These are phyloP conservation scores for Plenodomus biglobosus DNA, from an alignment of 2,329 filamentous ascomycete species.

Conservation along the genomic window DNA sequence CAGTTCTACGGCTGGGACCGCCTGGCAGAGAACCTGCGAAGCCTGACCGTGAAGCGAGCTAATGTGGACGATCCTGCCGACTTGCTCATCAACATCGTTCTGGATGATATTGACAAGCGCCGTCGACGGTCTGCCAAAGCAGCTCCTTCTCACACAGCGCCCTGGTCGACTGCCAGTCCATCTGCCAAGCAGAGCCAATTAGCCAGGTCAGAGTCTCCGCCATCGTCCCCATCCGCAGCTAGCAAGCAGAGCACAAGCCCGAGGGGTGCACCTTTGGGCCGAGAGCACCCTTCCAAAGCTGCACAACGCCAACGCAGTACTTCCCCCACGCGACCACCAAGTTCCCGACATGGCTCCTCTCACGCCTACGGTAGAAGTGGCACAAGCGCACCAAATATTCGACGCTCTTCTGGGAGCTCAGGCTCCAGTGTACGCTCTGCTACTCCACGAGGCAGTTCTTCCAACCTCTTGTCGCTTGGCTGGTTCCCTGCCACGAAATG, in stretches of 20 bases:
- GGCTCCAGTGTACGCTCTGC: constrained; percentile 69
- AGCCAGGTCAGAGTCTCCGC: constrained; percentile 66
- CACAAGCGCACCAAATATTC: constrained; percentile 63
- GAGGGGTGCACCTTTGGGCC: constrained; percentile 52
- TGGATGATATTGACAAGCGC: constrained; percentile 95
- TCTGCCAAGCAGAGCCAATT: constrained; percentile 66
- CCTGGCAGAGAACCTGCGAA: constrained; percentile 86
- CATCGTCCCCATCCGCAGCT: constrained; percentile 41
- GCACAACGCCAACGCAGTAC: constrained; percentile 66
- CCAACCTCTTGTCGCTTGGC: constrained; percentile 72
- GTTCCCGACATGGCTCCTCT: constrained; percentile 70
- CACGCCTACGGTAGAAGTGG: constrained; percentile 63
- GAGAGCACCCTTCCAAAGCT: constrained; percentile 57
- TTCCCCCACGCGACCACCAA: constrained; percentile 76
- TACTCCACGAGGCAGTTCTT: constrained; percentile 66
- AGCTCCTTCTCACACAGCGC: constrained; percentile 74
- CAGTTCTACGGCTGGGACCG: constrained; percentile 98
- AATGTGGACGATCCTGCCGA: constrained; percentile 88
- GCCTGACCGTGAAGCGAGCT: constrained; percentile 83
- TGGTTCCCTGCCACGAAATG: constrained; percentile 84
- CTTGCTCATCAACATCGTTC: constrained; percentile 85
- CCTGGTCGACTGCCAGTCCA: constrained; percentile 66
- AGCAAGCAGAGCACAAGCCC: constrained; percentile 55
- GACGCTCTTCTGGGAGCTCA: constrained; percentile 89
- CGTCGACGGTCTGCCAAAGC: constrained; percentile 84